Conservation (phyloP, 192 early-diverging fungal species). For the Entomortierella beljakovae region DNA sequence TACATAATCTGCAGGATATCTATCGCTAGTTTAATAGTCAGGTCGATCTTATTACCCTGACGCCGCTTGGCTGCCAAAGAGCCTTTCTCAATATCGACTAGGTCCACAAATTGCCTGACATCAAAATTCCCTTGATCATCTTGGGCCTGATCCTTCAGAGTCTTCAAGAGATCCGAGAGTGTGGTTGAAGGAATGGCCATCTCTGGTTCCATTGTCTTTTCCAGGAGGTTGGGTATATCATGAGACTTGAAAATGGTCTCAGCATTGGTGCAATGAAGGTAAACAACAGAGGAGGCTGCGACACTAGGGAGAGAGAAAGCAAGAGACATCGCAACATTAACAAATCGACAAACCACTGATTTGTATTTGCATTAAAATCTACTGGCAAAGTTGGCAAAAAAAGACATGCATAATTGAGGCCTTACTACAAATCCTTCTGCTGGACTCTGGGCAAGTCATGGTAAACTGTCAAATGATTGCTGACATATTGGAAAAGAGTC, state of each 20-base stretch:
- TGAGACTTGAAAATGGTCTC: conserved; percentile 14
- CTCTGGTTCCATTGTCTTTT: conserved; percentile 13
- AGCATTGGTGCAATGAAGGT: conserved; percentile 11
- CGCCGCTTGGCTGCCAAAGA: conserved; percentile 5
- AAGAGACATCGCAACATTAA: background rate
- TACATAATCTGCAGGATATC: conserved; percentile 18
- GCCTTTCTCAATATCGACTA: conserved; percentile 12
- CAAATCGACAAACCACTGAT: background rate
- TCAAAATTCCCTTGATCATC: conserved; percentile 17
- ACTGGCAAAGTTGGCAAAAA: background rate
- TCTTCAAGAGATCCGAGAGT: conserved; percentile 5
- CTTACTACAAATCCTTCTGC: conserved; percentile 25
- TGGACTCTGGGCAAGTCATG: conserved; percentile 10
- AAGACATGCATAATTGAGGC: background rate
- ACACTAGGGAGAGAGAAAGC: conserved; percentile 6
- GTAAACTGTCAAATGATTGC: conserved; percentile 1
- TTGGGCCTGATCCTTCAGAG: conserved; percentile 12
- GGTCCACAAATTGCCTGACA: conserved; percentile 12
- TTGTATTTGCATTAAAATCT: conserved; percentile 2
- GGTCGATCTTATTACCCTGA: background rate
- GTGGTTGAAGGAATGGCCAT: conserved; percentile 7
- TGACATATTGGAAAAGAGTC: conserved; percentile 1
- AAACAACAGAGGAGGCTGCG: conserved; percentile 14
- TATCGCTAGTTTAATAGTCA: background rate
- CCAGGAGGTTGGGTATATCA: conserved; percentile 4